Conservation (phyloP, 257 asterid genomes). For the Salvia rosmarinus region DNA sequence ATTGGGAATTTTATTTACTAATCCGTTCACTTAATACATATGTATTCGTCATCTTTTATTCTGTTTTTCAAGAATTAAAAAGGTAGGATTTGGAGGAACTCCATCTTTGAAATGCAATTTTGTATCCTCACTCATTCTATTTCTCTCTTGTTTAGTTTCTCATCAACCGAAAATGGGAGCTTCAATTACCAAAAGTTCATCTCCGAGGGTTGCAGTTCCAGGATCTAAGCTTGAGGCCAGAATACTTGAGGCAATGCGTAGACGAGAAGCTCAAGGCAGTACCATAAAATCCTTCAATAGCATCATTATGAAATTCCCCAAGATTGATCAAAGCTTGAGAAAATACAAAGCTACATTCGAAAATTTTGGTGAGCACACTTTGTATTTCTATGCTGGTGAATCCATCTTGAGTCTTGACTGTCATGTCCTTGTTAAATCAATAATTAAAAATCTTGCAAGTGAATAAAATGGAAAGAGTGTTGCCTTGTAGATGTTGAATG, state of each 20-base stretch:
- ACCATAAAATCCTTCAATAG: constrained; percentile 69
- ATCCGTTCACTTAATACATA: background rate
- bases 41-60: no score
- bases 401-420: background rate
- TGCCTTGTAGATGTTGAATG: background rate
- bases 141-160: background rate
- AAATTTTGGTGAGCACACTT: constrained; percentile 55
- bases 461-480: background rate
- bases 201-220: constrained; percentile 43
- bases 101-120: no score
- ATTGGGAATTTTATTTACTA: background rate
- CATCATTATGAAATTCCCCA: constrained; percentile 82
- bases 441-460: background rate
- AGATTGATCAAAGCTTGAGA: constrained; percentile 75
- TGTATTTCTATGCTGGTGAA: background rate
- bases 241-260: constrained; percentile 63
- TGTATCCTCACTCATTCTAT: background rate
- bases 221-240: constrained; percentile 81
- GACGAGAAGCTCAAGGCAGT: constrained; percentile 74
- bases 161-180: constrained; percentile 66
- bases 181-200: constrained; percentile 52
- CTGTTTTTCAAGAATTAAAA: no score
- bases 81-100: no score
- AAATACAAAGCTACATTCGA: constrained; percentile 67
- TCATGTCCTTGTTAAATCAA: background rate